A percentile compares a stretch with the other conserved stretches of the same genome.
Conservation (phyloP, 192 early-diverging fungal species). For the Coemansia sp. region DNA sequence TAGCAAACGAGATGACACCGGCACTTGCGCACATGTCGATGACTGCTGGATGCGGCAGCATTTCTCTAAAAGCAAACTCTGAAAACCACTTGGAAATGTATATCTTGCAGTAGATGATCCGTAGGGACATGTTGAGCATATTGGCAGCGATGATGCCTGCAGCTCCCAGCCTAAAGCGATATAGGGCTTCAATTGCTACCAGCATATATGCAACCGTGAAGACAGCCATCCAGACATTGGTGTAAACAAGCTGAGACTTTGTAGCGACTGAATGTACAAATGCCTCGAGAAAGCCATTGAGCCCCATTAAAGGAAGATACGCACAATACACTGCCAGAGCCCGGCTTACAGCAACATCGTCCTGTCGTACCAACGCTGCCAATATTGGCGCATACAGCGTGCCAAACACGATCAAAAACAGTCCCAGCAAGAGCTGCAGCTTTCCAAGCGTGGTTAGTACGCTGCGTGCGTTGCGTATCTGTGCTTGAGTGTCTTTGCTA, state of each 20-base stretch:
- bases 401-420: slow-evolving; percentile 77
- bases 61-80: not conserved
- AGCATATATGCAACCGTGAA: slow-evolving; percentile 70
- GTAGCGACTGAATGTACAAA: slow-evolving; percentile 87
- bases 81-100: slow-evolving; percentile 65
- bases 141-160: slow-evolving; percentile 84
- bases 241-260: slow-evolving; percentile 55
- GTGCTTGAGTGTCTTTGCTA: not conserved
- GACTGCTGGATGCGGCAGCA: slow-evolving; percentile 35
- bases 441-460: slow-evolving; percentile 28
- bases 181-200: slow-evolving; percentile 61
- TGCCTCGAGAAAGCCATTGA: slow-evolving; percentile 94
- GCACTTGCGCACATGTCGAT: slow-evolving; percentile 18
- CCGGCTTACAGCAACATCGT: slow-evolving; percentile 50
- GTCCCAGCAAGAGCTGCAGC: slow-evolving; percentile 60
- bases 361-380: slow-evolving; percentile 60
- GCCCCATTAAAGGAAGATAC: slow-evolving; percentile 90
- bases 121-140: slow-evolving; percentile 74
- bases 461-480: slow-evolving; percentile 14
- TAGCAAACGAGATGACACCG: slow-evolving; percentile 4
- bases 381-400: slow-evolving; percentile 67
- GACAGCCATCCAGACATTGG: slow-evolving; percentile 72
- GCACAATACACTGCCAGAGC: slow-evolving; percentile 77
- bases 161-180: slow-evolving; percentile 60
- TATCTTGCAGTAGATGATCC: slow-evolving; percentile 69